phyloP scores from a whole-genome alignment of 345 rosid genomes.

The Crucihimalaya himalaica region DNA sequence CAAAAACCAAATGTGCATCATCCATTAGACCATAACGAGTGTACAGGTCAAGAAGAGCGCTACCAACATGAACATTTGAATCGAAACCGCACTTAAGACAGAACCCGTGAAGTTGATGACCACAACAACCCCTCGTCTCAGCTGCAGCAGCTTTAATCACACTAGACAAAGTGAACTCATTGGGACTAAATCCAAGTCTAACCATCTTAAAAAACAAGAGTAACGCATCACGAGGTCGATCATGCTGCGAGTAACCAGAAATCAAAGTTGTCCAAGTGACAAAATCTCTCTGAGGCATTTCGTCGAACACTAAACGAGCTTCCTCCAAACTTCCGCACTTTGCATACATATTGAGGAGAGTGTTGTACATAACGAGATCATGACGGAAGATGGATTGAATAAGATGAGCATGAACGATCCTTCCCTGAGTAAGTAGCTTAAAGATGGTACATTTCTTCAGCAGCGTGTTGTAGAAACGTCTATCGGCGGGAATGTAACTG shows the following conservation, averaged over 20 bases:
- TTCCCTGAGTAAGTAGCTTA: slow-evolving; percentile 43
- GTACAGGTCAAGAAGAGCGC: slow-evolving; percentile 63
- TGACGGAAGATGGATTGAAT: slow-evolving; percentile 39
- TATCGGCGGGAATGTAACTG: slow-evolving; percentile 38
- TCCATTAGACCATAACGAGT: slow-evolving; percentile 54
- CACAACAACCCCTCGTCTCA: slow-evolving; percentile 33
- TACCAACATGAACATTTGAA: slow-evolving; percentile 63
- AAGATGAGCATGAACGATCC: slow-evolving; percentile 47
- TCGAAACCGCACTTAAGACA: slow-evolving; percentile 50
- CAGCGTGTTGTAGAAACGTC: slow-evolving; percentile 44
- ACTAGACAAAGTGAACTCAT: slow-evolving; percentile 58
- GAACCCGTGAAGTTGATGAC: slow-evolving; percentile 58
- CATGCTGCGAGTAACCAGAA: slow-evolving; percentile 59
- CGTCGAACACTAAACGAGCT: slow-evolving; percentile 55
- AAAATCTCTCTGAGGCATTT: slow-evolving; percentile 50
- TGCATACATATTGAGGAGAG: slow-evolving; percentile 48
- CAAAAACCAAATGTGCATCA: slow-evolving; percentile 50
- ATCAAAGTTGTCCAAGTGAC: slow-evolving; percentile 67
- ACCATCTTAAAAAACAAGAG: slow-evolving; percentile 52
- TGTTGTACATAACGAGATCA: slow-evolving; percentile 48
- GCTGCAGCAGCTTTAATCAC: slow-evolving; percentile 62
- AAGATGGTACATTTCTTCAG: slow-evolving; percentile 51
- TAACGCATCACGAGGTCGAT: slow-evolving; percentile 48
- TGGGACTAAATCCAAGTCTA: slow-evolving; percentile 45
- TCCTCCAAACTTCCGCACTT: slow-evolving; percentile 52